Conservation (phyloP, 306 rosid species). For the Boehmeria nivea region DNA sequence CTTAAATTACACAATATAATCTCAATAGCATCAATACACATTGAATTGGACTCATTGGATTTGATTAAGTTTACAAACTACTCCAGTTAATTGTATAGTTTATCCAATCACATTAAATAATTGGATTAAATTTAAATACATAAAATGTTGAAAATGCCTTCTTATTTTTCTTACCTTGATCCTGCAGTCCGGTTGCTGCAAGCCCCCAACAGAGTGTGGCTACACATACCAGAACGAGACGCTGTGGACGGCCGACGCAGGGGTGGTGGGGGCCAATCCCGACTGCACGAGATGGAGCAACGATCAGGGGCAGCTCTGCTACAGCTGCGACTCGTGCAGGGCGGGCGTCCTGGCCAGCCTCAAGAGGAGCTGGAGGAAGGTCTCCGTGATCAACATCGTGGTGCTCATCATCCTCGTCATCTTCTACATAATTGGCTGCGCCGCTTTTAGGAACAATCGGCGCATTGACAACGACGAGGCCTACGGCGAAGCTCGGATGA, state of each 20-base stretch:
- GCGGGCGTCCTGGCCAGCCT: slow-evolving; percentile 88
- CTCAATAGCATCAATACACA: too few relatives aligned
- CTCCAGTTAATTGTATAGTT: too few relatives aligned
- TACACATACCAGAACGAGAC: slow-evolving; percentile 59
- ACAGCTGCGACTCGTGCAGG: slow-evolving; percentile 70
- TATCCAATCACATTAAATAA: too few relatives aligned
- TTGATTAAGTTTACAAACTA: too few relatives aligned
- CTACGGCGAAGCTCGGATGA: slow-evolving; percentile 71
- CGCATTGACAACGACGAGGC: slow-evolving; percentile 78
- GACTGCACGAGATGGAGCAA: slow-evolving; percentile 80
- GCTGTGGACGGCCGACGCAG: slow-evolving; percentile 41
- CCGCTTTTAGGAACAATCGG: slow-evolving; percentile 74
- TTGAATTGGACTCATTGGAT: too few relatives aligned
- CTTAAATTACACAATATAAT: too few relatives aligned
- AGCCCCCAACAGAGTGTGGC: slow-evolving; percentile 84
- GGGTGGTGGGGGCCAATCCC: slow-evolving; percentile 21
- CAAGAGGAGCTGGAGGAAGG: slow-evolving; percentile 89
- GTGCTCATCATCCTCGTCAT: slow-evolving; percentile 64
- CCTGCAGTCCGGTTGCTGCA: slow-evolving; percentile 94
- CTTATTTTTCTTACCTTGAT: too few relatives aligned
- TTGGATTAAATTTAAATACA: too few relatives aligned
- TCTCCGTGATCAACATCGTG: slow-evolving; percentile 75
- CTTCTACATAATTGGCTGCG: slow-evolving; percentile 58
- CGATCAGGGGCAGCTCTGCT: slow-evolving; percentile 65
- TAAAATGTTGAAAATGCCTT: too few relatives aligned